Conservation (phyloP, 2,329 filamentous ascomycete species). For the Exophiala viscosa region DNA sequence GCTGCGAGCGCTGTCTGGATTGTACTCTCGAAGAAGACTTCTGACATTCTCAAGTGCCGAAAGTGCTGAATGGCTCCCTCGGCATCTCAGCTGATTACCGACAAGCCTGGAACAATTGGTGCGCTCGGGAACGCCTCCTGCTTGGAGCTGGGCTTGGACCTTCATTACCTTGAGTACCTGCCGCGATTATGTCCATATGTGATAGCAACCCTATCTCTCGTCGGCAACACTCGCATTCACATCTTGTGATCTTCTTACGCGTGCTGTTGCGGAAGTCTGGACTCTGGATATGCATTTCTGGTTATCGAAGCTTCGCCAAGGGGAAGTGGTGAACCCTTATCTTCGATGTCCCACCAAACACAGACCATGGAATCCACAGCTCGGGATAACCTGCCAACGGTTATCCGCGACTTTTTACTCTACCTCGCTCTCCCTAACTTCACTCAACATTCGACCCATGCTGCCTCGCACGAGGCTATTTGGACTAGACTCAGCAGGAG, state of each 20-base stretch:
- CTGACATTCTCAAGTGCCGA: not conserved
- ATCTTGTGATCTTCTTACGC: not conserved
- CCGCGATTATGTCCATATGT: not conserved
- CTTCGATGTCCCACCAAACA: not conserved
- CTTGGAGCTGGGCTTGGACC: not conserved
- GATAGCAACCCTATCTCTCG: not conserved
- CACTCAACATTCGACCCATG: not conserved
- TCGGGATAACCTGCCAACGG: constrained; percentile 6
- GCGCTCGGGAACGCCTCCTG: not conserved
- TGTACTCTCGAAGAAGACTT: not conserved
- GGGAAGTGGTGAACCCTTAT: not conserved
- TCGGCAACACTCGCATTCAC: not conserved
- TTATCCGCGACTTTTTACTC: not conserved
- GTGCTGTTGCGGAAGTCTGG: not conserved
- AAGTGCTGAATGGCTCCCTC: not conserved
- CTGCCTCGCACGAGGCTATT: not conserved
- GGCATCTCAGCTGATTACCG: not conserved
- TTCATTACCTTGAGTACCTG: not conserved
- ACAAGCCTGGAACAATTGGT: too few species aligned
- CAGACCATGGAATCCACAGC: not conserved
- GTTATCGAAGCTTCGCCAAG: not conserved
- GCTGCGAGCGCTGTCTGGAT: not conserved
- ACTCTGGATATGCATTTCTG: not conserved
- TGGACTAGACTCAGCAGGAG: not conserved
- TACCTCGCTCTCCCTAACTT: not conserved